Evolutionary conservation across 306 rosid genomes (phyloP), one percentile per base, ranked within the genome.

Genomic region (Cicer arietinum): DNA sequence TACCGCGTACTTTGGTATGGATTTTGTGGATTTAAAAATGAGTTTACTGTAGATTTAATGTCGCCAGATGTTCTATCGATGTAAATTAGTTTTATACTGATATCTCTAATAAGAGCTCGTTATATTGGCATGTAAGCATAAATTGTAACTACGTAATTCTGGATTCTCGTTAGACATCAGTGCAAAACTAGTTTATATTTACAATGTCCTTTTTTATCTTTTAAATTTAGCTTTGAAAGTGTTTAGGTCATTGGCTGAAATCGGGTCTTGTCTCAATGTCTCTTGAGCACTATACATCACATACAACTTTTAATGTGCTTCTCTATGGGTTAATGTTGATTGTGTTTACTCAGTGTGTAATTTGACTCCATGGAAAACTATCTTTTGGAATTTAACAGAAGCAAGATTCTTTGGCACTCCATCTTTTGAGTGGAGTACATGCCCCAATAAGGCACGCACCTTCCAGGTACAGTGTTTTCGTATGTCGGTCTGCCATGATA

Each of bases 1-100:
- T 90, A 30, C 86, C 90, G 2, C 76, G 83, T 64, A 77, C 77
- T 79, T 80, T 90, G 97, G 97, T 94, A 91, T 83, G 93, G 50
- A 7, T 75, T 79, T 69, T 65, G 40, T 30, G 37, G 37, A 30
- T 30, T 30, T 4, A 30, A 30, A 30, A 30, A 30, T 30, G 37
- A 30, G 37, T 30, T 30, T 30, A 30, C 6, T 30, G 37, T 30
- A 30, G 5, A 22, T 22, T 2, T 22, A 22, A 22, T 22, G 30
- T 22, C 3, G 3, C 30, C 22, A 22, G 30, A 30, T 30, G 37
- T 30, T 4, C 5, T 30, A 0, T 30, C 1, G 6, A 3, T 30
- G 37, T 30, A 30, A 30, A 30, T 30, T 30, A 30, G 37, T 30
- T 30, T 30, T 30, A 30, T 30, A 3, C 37, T 0, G 37, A 30